phyloP scores from a whole-genome alignment of 768 basidiomycete genomes.

The Pulveroboletus sp. region DNA sequence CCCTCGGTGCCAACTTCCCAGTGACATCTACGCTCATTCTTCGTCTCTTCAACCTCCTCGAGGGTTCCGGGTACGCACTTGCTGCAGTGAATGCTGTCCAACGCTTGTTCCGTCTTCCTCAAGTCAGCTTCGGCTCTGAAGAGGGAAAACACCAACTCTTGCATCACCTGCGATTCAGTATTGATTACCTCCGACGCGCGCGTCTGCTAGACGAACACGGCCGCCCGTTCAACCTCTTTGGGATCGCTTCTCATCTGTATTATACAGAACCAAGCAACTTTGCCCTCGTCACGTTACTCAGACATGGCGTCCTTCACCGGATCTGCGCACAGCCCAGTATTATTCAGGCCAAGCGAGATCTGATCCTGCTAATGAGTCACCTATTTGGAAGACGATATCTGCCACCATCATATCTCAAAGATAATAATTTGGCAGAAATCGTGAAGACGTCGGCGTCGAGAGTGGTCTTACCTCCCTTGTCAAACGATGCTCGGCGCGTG shows the following conservation, averaged over 20 bases:
- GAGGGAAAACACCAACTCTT: constrained; percentile 52
- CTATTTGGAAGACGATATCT: constrained; percentile 61
- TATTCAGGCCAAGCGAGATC: constrained; percentile 42
- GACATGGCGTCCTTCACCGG: constrained; percentile 52
- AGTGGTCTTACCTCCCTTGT: constrained; percentile 51
- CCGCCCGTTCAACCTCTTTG: constrained; percentile 53
- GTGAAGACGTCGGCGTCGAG: constrained; percentile 48
- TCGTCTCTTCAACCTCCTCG: constrained; percentile 59
- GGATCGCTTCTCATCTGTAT: constrained; percentile 50
- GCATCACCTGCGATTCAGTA: constrained; percentile 64
- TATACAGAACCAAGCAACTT: constrained; percentile 70
- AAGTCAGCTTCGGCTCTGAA: constrained; percentile 52
- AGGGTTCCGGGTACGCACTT: constrained; percentile 51
- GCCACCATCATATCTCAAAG: constrained; percentile 39
- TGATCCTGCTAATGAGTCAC: constrained; percentile 56
- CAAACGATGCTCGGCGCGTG: constrained; percentile 34
- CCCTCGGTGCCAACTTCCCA: constrained; percentile 60
- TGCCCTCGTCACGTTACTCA: constrained; percentile 55
- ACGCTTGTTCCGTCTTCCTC: constrained; percentile 52
- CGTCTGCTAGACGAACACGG: constrained; percentile 51
- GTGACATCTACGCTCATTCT: constrained; percentile 61
- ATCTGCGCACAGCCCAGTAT: constrained; percentile 43
- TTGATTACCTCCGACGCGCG: constrained; percentile 62
- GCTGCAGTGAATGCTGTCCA: constrained; percentile 46
- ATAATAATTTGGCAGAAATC: constrained; percentile 32